Conservation (phyloP, 2,329 filamentous ascomycete genomes). For the Microcyclosporella mali region DNA sequence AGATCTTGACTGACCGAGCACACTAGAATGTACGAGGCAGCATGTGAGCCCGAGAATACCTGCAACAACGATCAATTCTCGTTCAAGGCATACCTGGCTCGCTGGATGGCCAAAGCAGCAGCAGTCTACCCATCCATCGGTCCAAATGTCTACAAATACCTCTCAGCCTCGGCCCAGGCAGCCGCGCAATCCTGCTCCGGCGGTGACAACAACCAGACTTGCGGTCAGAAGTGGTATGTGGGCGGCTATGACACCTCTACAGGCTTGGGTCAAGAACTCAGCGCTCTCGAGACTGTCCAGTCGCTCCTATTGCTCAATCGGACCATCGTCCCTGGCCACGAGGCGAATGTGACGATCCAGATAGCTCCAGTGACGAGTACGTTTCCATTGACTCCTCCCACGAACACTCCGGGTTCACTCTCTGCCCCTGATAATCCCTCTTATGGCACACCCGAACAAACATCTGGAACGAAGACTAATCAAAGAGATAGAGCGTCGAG, state of each 20-base stretch:
- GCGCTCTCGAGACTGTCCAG: conserved; percentile 42
- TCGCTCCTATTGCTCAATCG: conserved; percentile 31
- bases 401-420: conserved; percentile 7
- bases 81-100: conserved; percentile 69
- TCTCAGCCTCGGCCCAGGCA: conserved; percentile 38
- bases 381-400: conserved; percentile 16
- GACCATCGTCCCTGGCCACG: conserved; percentile 8
- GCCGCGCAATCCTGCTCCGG: conserved; percentile 42
- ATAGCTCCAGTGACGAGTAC: conserved; percentile 17
- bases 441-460: background rate
- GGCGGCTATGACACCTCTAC: conserved; percentile 37
- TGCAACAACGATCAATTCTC: conserved; percentile 67
- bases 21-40: conserved; percentile 54
- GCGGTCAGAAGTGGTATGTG: conserved; percentile 43
- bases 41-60: conserved; percentile 54
- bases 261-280: conserved; percentile 42
- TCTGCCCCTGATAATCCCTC: conserved; percentile 6
- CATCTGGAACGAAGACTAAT: conserved; percentile 2
- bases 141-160: conserved; percentile 33
- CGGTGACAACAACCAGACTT: conserved; percentile 34
- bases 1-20: conserved; percentile 7
- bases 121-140: conserved; percentile 40
- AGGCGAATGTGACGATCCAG: conserved; percentile 17
- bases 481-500: conserved; percentile 1
- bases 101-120: conserved; percentile 51